Conservation (phyloP, 257 asterid genomes). For the Coffea canephora region DNA sequence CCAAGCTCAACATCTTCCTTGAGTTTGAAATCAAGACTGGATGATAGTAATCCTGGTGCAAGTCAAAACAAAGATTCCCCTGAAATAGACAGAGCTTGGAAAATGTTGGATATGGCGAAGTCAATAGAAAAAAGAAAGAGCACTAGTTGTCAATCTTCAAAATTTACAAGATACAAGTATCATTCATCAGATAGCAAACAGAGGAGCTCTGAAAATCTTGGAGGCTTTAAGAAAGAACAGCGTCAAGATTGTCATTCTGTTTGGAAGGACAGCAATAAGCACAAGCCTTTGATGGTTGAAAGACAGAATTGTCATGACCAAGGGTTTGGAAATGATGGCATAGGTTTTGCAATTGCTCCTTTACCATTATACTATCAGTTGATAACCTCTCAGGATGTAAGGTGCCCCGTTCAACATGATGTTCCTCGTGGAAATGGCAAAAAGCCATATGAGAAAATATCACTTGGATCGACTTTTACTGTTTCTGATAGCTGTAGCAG, state of each 20-base stretch:
- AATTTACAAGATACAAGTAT: conserved; percentile 21
- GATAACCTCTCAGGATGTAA: conserved; percentile 22
- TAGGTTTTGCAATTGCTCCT: conserved; percentile 12
- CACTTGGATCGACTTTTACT: background rate
- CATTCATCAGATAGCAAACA: conserved; percentile 21
- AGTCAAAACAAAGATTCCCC: conserved; percentile 17
- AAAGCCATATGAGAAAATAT: conserved; percentile 19
- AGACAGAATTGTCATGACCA: conserved; percentile 12
- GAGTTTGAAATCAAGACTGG: conserved; percentile 27
- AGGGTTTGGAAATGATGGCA: conserved; percentile 5
- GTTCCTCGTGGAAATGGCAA: conserved; percentile 10
- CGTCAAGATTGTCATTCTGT: conserved; percentile 10
- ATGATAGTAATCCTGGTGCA: conserved; percentile 28
- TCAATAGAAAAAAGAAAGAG: conserved; percentile 26
- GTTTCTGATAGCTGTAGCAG: conserved; percentile 1
- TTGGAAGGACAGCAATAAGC: conserved; percentile 17
- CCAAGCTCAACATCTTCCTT: conserved; percentile 21
- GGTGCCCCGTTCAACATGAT: conserved; percentile 12
- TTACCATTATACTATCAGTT: conserved; percentile 13
- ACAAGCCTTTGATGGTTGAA: conserved; percentile 23
- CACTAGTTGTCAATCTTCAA: conserved; percentile 23
- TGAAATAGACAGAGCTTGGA: conserved; percentile 65
- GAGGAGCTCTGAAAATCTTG: conserved; percentile 16
- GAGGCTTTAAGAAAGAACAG: conserved; percentile 16
- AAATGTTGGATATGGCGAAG: conserved; percentile 64